These are phyloP conservation scores for Falciphora oryzae DNA, from an alignment of 2,329 filamentous ascomycete species.

Conservation along the genomic window DNA sequence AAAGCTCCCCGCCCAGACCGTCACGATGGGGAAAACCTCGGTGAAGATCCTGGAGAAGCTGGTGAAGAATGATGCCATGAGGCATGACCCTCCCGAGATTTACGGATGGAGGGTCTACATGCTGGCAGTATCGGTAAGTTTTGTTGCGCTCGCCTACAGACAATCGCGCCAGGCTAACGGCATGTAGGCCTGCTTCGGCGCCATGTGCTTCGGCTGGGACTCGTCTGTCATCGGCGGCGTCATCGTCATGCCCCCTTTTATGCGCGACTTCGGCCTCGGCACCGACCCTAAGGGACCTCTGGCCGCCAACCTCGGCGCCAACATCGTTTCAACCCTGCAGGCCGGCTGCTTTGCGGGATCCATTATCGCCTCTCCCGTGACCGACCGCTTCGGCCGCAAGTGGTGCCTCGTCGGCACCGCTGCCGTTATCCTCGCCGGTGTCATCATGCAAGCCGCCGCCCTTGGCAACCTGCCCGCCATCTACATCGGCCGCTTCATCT, in stretches of 20 bases:
- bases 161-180: not conserved
- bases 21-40: conserved; percentile 7
- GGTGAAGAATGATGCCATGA: conserved; percentile 55
- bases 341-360: conserved; percentile 20
- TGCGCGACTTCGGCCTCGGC: conserved; percentile 8
- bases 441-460: conserved; percentile 25
- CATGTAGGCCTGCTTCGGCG: conserved; percentile 18
- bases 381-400: conserved; percentile 27
- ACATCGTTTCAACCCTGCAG: conserved; percentile 22
- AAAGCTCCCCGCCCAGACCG: not conserved
- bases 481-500: conserved; percentile 37
- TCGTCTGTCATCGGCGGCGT: conserved; percentile 24
- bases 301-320: conserved; percentile 16
- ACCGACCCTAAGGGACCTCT: not conserved
- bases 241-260: conserved; percentile 20
- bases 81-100: conserved; percentile 58
- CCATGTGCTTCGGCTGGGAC: conserved; percentile 23
- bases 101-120: conserved; percentile 64
- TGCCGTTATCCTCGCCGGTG: conserved; percentile 23
- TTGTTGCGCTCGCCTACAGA: not conserved
- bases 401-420: conserved; percentile 17
- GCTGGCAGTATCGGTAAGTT: conserved; percentile 47
- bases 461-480: conserved; percentile 25
- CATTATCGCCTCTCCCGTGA: conserved; percentile 20
- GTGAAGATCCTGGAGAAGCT: conserved; percentile 17